Percentiles rank a stretch among this genome's conserved stretches.
phyloP scores from a whole-genome alignment of 805 yeast genomes.

The Maudiozyma saulgeensis region DNA sequence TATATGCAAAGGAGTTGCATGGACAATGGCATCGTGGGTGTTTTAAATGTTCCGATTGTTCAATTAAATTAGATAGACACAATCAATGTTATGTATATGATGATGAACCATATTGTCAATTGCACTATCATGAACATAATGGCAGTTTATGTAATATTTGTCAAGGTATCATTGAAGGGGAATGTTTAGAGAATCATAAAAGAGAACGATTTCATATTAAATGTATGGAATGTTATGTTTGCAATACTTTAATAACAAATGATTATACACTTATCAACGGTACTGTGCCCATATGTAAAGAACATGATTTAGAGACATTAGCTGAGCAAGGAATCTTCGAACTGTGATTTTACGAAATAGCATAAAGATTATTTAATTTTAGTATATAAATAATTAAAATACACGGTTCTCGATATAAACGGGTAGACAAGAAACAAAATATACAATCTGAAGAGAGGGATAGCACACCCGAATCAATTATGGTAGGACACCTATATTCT shows the following conservation, averaged over 20 bases:
- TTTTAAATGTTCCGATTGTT: conserved; percentile 66
- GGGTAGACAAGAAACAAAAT: too few species aligned
- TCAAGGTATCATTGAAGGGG: conserved; percentile 74
- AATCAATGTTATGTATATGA: conserved; percentile 65
- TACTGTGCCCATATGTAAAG: conserved; percentile 21
- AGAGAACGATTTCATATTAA: conserved; percentile 62
- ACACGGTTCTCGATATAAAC: too few species aligned
- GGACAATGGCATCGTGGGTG: conserved; percentile 95
- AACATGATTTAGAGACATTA: conserved; percentile 1
- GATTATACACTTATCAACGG: conserved; percentile 40
- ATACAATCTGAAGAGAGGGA: too few species aligned
- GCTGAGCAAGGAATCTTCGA: conserved; percentile 3
- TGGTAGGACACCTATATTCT: too few species aligned
- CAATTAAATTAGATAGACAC: conserved; percentile 44
- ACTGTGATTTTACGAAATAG: background rate
- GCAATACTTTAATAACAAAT: conserved; percentile 39
- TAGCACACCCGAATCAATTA: too few species aligned
- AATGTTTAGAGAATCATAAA: conserved; percentile 71
- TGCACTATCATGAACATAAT: conserved; percentile 66
- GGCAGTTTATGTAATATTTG: conserved; percentile 68
- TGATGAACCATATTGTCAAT: conserved; percentile 75
- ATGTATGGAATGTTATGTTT: conserved; percentile 62
- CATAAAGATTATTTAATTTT: too few species aligned
- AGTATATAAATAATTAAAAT: too few species aligned
- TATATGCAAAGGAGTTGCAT: conserved; percentile 38